Evolutionary conservation across 345 rosid species (phyloP), one percentile per base, ranked within the genome.

Genomic region (Citrus cavaleriei): DNA sequence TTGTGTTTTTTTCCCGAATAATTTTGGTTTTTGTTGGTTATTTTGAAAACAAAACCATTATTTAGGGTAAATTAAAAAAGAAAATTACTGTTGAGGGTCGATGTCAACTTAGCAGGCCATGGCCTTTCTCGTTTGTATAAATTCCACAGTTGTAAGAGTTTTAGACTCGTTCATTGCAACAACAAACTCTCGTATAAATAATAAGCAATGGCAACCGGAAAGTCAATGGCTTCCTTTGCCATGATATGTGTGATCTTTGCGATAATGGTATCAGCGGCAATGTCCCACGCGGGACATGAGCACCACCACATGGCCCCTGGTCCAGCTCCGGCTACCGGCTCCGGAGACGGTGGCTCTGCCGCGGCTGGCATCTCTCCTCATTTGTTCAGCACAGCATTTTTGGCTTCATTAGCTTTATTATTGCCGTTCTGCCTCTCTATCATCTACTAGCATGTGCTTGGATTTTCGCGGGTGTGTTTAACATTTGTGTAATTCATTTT

Each of bases 331-430:
- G 85, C 76, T 70, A 75, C 79, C 1, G 71, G 71, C 70, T 77
- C 84, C 4, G 80, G 78, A 64, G 76, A 75, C 0, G 72, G 63
- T 25, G 13, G 73, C 49, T 57, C 70, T 83, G 73, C 83, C 55
- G 81, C 73, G 25, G 61, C 80, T 22, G 82, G 35, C 42, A 51
- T 77, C 6, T 37, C 79, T 73, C 78, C 87, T 73, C 83, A 78
- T 59, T 40, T 80, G 79, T 78, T 84, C 74, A 60, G 79, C 32
- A 79, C 80, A 14, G 34, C 80, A 75, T 78, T 79, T 78, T 62
- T 81, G 60, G 82, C 83, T 12, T 78, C 77, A 59, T 63, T 80
- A 49, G 84, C 87, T 32, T 69, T 77, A 4, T 28, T 77, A 27
- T 28, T 77, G 66, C 30, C 79, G 19, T 68, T 77, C 73, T 37